phyloP scores from a whole-genome alignment of 768 basidiomycete species.

The Podaxis sp. region DNA sequence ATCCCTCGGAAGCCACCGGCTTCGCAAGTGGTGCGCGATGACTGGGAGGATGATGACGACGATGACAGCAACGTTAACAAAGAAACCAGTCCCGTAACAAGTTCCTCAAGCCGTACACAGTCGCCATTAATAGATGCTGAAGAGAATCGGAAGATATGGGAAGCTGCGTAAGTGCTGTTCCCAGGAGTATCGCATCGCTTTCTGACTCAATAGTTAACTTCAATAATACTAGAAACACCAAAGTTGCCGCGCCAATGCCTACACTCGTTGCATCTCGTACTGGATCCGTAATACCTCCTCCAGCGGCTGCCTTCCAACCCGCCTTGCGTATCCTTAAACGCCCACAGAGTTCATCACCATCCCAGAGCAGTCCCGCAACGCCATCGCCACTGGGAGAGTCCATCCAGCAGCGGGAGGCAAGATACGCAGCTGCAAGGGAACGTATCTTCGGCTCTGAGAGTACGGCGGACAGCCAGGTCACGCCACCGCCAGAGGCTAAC shows the following conservation, averaged over 20 bases:
- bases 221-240: slow-evolving; percentile 46
- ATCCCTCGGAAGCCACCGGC: slow-evolving; percentile 11
- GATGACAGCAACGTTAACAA: slow-evolving; percentile 32
- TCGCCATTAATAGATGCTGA: slow-evolving; percentile 22
- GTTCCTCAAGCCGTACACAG: background rate
- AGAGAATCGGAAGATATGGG: slow-evolving; percentile 56
- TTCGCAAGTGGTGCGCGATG: slow-evolving; percentile 30
- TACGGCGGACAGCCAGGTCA: background rate
- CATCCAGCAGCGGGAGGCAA: slow-evolving; percentile 63
- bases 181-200: background rate
- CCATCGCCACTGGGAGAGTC: slow-evolving; percentile 26
- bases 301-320: slow-evolving; percentile 48
- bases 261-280: slow-evolving; percentile 36
- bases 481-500: background rate
- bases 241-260: slow-evolving; percentile 64
- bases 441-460: slow-evolving; percentile 55
- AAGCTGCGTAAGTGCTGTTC: slow-evolving; percentile 54
- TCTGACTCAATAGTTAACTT: slow-evolving; percentile 11
- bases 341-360: slow-evolving; percentile 34
- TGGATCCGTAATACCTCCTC: slow-evolving; percentile 36
- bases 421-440: slow-evolving; percentile 69
- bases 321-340: slow-evolving; percentile 72
- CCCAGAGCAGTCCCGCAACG: slow-evolving; percentile 23
- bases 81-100: background rate
- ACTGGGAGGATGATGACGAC: slow-evolving; percentile 57